Evolutionary conservation across 139 green algal genomes (phyloP).

Genomic region (Pycnococcus provasolii): DNA sequence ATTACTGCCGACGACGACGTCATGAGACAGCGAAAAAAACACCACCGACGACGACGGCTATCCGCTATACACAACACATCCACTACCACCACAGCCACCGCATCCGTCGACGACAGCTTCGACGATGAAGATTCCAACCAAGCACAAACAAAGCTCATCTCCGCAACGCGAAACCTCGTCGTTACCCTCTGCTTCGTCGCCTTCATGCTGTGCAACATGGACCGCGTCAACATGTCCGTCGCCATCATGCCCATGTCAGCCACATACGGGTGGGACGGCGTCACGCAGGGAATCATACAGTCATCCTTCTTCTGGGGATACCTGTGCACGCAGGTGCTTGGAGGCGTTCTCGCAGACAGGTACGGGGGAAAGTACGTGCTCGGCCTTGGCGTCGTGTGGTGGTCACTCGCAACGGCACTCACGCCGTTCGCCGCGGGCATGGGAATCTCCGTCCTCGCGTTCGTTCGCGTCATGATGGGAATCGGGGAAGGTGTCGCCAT

Average conservation of each 20-base stretch:
- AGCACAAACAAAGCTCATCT: too few species aligned
- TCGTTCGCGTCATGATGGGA: slow-evolving; percentile 54
- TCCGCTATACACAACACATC: too few species aligned
- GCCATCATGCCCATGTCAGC: slow-evolving; percentile 80
- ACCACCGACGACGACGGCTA: too few species aligned
- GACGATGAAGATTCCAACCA: too few species aligned
- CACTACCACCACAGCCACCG: too few species aligned
- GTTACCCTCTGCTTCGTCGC: slow-evolving; percentile 30
- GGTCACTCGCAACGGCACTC: slow-evolving; percentile 63
- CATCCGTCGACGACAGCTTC: too few species aligned
- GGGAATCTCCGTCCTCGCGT: slow-evolving; percentile 48
- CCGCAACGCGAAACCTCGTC: neutral
- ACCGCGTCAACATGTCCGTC: slow-evolving; percentile 85
- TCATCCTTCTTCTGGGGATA: slow-evolving; percentile 91
- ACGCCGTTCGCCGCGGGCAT: slow-evolving; percentile 47
- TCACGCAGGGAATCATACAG: slow-evolving; percentile 62
- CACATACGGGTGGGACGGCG: slow-evolving; percentile 65
- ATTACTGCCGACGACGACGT: too few species aligned
- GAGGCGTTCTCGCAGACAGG: slow-evolving; percentile 70
- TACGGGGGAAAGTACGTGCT: slow-evolving; percentile 67
- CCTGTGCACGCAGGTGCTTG: slow-evolving; percentile 71
- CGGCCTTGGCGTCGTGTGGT: slow-evolving; percentile 60
- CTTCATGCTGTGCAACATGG: slow-evolving; percentile 90
- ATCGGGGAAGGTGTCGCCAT: slow-evolving; percentile 85
- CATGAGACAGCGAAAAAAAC: too few species aligned